Base-by-base conservation (phyloP, 2,329 filamentous ascomycete genomes). In the Trichothecium roseum region DNA sequence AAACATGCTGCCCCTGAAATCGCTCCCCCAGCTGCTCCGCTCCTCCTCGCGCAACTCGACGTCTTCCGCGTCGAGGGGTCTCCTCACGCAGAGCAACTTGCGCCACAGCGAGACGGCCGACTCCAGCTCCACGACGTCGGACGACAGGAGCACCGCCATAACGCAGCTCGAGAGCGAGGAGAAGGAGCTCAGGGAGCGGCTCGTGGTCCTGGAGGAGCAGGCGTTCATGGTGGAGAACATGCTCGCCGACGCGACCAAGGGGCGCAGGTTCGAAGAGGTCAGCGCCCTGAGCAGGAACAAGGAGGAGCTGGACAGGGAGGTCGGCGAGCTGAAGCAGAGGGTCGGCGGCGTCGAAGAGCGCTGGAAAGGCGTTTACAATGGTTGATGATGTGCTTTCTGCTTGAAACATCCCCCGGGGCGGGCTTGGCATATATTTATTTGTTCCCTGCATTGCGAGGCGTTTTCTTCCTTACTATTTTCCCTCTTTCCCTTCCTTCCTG, bases 151-250 rank as follows among this genome's bases (percentile, higher is more conserved):
- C 50, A 74, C 68, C 12, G 63, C 64, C 1, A 62, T 72, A 1
- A 73, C 68, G 38, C 62, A 67, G 24, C 59, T 94, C 4, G 87
- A 94, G 56, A 74, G 72, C 0, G 86, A 94, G 52, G 87, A 94
- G 55, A 89, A 85, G 53, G 75, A 84, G 15, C 62, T 93, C 2
- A 74, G 82, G 13, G 87, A 94, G 49, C 68, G 78, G 4, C 63
- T 94, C 10, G 82, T 91, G 20, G 80, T 95, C 6, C 68, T 95
- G 1, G 86, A 94, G 55, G 88, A 95, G 59, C 88, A 95, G 55
- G 81, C 79, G 43, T 94, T 93, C 57, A 77, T 94, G 59, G 86
- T 95, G 0, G 76, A 79, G 27, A 78, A 84, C 46, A 94, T 94
- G 86, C 75, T 94, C 30, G 74, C 74, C 7, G 75, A 80, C 40